These are phyloP conservation scores for Pholiota molesta DNA, from an alignment of 768 basidiomycete genomes.

Conservation along the genomic window DNA sequence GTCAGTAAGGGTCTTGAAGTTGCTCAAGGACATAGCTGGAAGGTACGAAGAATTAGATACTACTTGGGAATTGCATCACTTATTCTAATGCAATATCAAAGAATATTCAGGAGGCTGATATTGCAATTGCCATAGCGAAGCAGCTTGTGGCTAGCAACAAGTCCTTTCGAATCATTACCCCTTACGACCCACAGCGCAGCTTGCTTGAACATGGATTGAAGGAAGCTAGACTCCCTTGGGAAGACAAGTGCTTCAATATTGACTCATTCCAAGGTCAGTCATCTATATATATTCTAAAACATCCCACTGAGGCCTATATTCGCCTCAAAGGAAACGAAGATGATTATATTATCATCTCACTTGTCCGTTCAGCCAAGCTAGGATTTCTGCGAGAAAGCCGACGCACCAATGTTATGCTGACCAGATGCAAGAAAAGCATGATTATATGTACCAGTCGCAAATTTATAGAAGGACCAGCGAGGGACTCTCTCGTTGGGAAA, in stretches of 20 bases:
- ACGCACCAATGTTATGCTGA: constrained; percentile 80
- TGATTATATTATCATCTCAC: constrained; percentile 71
- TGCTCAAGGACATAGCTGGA: constrained; percentile 37
- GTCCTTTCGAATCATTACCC: constrained; percentile 67
- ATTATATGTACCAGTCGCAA: constrained; percentile 56
- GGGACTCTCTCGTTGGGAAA: constrained; percentile 34
- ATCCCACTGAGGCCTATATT: background rate
- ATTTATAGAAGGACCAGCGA: constrained; percentile 48
- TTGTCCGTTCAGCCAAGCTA: constrained; percentile 62
- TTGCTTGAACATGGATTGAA: constrained; percentile 54
- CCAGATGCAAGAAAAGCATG: constrained; percentile 71
- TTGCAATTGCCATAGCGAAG: constrained; percentile 47
- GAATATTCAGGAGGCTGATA: constrained; percentile 56
- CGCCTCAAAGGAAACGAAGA: constrained; percentile 67
- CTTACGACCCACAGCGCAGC: constrained; percentile 71
- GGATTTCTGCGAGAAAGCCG: constrained; percentile 63
- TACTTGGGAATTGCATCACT: background rate
- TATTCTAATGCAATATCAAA: constrained; percentile 26
- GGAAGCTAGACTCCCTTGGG: constrained; percentile 46
- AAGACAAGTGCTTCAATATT: constrained; percentile 72
- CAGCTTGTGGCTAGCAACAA: constrained; percentile 41
- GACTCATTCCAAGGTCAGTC: constrained; percentile 75
- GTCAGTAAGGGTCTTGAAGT: constrained; percentile 36
- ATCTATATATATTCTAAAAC: background rate
- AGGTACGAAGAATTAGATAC: constrained; percentile 26